Base-by-base conservation (phyloP, 306 rosid genomes). In the Quercus cerris region DNA sequence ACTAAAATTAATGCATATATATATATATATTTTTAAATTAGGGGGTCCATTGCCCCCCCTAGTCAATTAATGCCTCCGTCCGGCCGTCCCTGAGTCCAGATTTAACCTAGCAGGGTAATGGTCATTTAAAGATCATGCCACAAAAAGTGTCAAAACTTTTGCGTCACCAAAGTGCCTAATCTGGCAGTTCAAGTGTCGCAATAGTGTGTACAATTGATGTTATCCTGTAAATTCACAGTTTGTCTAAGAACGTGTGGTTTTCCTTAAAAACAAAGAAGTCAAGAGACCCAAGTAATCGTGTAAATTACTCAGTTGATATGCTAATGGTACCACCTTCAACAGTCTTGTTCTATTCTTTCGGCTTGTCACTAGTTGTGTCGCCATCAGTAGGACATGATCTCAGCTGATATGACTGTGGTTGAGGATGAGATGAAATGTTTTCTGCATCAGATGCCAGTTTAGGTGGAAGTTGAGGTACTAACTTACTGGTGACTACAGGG, bases 271-370 rank as follows among this genome's bases (percentile, higher is more conserved):
- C 18, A 9, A 0, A 35, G 1, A 1, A 7, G 46, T 67, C 27
- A 49, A 33, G 23, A 67, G 59, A 28, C 49, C 51, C 67, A 58
- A 70, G 49, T 38, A 58, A 68, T 41, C 14, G 20, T 64, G 51
- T 58, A 46, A 57, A 35, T 52, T 30, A 96, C 59, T 80, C 94
- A 25, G 90, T 96, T 31, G 99, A 93, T 81, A 96, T 85, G 93
- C 91, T 91, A 84, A 90, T 88, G 69, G 94, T 90, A 58, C 97
- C 98, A 25, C 92, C 96, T 87, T 96, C 98, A 80, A 89, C 84
- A 11, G 89, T 82, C 75, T 87, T 84, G 28, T 92, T 93, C 56
- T 93, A 91, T 86, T 89, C 92, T 88, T 93, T 95, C 72, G 85
- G 87, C 86, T 86, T 89, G 83, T 91, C 98, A 86, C 68, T 82